Percentiles rank a stretch among this genome's conserved stretches.
These are phyloP conservation scores for Debaryomyces subglobosus DNA, from an alignment of 1,139 yeast species.

Conservation along the genomic window DNA sequence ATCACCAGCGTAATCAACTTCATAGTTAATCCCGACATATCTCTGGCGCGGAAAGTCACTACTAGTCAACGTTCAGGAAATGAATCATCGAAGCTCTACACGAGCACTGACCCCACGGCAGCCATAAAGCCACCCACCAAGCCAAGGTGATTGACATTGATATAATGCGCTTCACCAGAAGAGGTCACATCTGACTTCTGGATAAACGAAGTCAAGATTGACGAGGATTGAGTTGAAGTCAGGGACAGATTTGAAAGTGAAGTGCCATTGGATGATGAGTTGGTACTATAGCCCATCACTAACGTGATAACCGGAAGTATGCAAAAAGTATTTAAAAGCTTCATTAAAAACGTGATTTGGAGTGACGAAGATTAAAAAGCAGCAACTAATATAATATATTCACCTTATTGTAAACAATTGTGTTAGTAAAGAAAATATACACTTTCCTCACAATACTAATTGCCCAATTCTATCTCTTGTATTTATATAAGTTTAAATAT, in stretches of 20 bases:
- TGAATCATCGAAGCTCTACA: background rate
- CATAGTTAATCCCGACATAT: background rate
- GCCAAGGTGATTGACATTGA: background rate
- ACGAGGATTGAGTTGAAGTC: background rate
- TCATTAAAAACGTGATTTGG: background rate
- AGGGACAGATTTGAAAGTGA: background rate
- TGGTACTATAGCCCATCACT: background rate
- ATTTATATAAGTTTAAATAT: background rate
- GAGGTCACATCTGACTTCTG: conserved; percentile 1
- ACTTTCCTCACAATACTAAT: background rate
- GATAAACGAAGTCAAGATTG: background rate
- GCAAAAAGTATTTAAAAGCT: background rate
- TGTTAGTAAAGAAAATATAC: background rate
- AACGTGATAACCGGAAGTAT: background rate
- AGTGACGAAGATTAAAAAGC: background rate
- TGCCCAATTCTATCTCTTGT: background rate
- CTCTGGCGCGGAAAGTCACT: background rate
- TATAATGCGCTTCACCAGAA: background rate
- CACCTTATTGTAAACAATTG: background rate
- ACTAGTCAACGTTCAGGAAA: background rate
- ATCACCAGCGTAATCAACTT: background rate
- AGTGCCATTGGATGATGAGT: background rate
- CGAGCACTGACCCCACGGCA: background rate
- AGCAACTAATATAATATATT: background rate
- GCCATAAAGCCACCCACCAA: background rate